A percentile compares a stretch with the other conserved stretches of the same genome.
phyloP scores from a whole-genome alignment of 257 asterid species.

The Anisodus tanguticus region DNA sequence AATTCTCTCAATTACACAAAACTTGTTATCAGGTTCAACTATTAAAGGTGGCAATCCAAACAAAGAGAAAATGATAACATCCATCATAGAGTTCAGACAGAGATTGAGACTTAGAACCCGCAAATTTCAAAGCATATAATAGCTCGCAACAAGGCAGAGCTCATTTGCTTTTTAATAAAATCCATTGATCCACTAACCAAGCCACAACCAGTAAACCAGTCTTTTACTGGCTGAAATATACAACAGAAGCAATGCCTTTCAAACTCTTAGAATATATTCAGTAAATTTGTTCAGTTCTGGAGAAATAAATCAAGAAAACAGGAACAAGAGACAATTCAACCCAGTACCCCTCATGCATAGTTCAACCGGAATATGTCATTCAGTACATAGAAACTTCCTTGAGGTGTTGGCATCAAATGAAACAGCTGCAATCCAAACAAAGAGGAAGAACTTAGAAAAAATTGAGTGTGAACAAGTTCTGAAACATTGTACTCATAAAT shows the following conservation, averaged over 20 bases:
- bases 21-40: neutral
- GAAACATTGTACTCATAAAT: neutral
- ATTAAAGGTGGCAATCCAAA: neutral
- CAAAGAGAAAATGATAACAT: conserved; percentile 4
- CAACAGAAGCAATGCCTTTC: neutral
- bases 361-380: conserved; percentile 94
- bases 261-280: conserved; percentile 21
- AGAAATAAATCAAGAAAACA: conserved; percentile 35
- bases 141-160: neutral
- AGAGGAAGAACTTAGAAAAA: neutral
- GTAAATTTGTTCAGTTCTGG: conserved; percentile 34
- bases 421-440: conserved; percentile 65
- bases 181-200: conserved; percentile 13
- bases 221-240: neutral
- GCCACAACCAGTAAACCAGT: conserved; percentile 13
- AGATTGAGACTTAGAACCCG: conserved; percentile 5
- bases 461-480: neutral
- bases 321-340: conserved; percentile 22
- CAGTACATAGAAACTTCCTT: conserved; percentile 79
- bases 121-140: neutral
- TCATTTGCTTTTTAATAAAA: neutral
- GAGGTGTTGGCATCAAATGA: conserved; percentile 89
- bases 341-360: conserved; percentile 57
- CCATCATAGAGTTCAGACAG: neutral
- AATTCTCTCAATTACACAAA: neutral